Percentiles rank a stretch among this genome's conserved stretches.
Evolutionary conservation across 768 basidiomycete species (phyloP).

Genomic region (Scleroderma citrinum): DNA sequence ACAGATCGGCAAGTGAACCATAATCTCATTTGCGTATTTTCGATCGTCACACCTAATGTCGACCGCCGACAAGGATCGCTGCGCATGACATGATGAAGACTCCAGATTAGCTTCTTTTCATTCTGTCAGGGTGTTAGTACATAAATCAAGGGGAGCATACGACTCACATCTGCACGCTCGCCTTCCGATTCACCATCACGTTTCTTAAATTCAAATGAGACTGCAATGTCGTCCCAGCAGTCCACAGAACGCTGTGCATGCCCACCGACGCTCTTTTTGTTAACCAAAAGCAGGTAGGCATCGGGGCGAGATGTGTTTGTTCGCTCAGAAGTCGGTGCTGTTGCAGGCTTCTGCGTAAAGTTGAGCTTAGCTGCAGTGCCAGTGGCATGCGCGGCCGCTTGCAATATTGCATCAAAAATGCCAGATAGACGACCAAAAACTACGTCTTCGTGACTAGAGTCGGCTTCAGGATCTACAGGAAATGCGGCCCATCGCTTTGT

Average conservation of each 20-base stretch:
- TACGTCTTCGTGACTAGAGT: too few relatives aligned
- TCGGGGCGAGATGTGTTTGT: not conserved
- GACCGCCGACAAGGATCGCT: slow-evolving; percentile 21
- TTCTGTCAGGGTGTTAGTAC: not conserved
- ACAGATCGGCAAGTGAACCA: slow-evolving; percentile 23
- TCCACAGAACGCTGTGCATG: slow-evolving; percentile 22
- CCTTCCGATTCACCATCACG: too few relatives aligned
- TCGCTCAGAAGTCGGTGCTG: not conserved
- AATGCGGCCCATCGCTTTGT: not conserved
- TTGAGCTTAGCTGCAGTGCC: not conserved
- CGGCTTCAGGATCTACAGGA: not conserved
- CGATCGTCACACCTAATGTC: slow-evolving; percentile 22
- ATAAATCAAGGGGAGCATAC: not conserved
- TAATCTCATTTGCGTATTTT: slow-evolving; percentile 17
- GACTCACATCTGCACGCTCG: not conserved
- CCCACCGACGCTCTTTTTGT: not conserved
- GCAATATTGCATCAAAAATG: not conserved
- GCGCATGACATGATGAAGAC: slow-evolving; percentile 18
- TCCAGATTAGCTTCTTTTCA: slow-evolving; percentile 14
- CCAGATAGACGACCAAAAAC: too few relatives aligned
- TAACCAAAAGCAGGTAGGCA: not conserved
- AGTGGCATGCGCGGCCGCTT: not conserved
- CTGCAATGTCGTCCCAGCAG: slow-evolving; percentile 33
- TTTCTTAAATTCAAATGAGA: slow-evolving; percentile 4
- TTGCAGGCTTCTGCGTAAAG: not conserved